Evolutionary conservation across 208 protist species (phyloP), one percentile per base, ranked within the genome.

Genomic region (Trypanosoma brucei): DNA sequence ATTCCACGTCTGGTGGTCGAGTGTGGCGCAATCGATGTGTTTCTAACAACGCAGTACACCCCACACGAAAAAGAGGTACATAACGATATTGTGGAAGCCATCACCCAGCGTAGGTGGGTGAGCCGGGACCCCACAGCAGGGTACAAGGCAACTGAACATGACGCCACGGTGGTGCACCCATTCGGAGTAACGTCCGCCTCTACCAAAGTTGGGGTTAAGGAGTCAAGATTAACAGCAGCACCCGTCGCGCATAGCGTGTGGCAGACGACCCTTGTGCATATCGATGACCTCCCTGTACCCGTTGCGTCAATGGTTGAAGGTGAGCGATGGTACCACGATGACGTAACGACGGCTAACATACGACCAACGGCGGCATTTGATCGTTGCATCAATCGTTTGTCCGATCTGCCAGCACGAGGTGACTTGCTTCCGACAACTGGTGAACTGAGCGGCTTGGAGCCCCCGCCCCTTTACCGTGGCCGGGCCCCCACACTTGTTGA

Each of bases 281-380:
- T 93, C 37, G 87, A 96, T 66, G 91, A 96, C 63, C 71, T 96
- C 5, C 78, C 83, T 45, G 86, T 81, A 9, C 86, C 91, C 37
- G 74, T 94, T 34, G 68, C 81, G 0, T 59, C 75, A 4, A 94
- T 96, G 87, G 72, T 78, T 48, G 84, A 93, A 37, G 85, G 86
- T 14, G 84, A 93, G 75, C 81, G 91, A 3, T 92, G 85, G 84
- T 94, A 89, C 71, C 87, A 94, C 64, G 91, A 96, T 62, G 87
- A 93, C 54, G 81, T 92, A 35, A 91, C 77, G 8, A 57, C 76
- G 13, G 80, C 79, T n/a, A 75, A 65, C 33, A 92, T 94, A 50
- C 91, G 91, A 36, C 91, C 79, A 3, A 94, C 87, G 7, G 52
- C 49, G 37, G 79, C 84, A 50, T 96, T 91, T 73, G 75, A 93